Evolutionary conservation across 1,284 basidiomycete species (phyloP).

Genomic region (Ganoderma lucidum): DNA sequence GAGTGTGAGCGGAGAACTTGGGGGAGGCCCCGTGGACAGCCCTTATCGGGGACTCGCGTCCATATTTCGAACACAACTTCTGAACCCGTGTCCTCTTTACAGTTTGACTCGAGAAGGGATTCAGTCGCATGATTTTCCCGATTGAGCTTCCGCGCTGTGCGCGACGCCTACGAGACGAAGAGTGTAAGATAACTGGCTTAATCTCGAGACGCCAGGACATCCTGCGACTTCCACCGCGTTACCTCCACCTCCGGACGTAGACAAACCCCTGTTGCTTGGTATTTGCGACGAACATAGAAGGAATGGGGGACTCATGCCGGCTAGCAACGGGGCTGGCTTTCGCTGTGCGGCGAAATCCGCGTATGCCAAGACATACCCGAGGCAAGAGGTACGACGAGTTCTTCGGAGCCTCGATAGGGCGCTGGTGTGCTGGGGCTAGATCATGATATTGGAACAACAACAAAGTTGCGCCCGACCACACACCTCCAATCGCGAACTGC

Average conservation of each 20-base stretch:
- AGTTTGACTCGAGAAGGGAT: neutral
- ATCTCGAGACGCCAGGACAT: neutral
- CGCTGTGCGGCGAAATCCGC: too few relatives aligned
- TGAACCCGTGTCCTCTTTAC: neutral
- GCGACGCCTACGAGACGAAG: neutral
- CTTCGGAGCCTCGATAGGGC: neutral
- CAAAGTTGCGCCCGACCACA: neutral
- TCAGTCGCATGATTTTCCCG: neutral
- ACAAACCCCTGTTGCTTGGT: neutral
- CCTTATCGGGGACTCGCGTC: neutral
- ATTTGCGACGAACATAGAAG: neutral
- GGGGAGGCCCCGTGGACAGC: neutral
- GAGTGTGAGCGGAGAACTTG: slow-evolving; percentile 29
- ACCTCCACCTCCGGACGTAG: neutral
- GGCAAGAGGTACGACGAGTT: neutral
- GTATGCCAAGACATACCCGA: neutral
- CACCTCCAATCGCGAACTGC: neutral
- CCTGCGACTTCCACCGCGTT: neutral
- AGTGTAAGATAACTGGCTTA: neutral
- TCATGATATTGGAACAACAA: slow-evolving; percentile 1
- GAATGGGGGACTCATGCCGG: neutral
- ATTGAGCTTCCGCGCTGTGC: neutral
- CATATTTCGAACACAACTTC: neutral
- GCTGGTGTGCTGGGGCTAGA: neutral
- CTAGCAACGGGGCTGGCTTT: neutral